Evolutionary conservation across 1,139 yeast species (phyloP).

Genomic region (Yamadazyma dendronema): DNA sequence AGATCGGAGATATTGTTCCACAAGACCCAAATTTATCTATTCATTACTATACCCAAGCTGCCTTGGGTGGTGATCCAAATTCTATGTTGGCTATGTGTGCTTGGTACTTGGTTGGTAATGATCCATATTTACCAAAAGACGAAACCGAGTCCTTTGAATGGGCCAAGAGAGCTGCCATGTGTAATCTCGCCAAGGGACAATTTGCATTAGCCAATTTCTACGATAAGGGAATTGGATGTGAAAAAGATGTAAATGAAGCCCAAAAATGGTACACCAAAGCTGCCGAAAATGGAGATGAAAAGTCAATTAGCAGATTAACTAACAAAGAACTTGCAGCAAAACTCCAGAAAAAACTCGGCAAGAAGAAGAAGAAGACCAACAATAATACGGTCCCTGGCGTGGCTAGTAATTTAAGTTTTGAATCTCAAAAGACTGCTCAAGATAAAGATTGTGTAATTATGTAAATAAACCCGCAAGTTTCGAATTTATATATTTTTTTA

Average conservation of each 20-base stretch:
- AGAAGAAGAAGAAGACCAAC: constrained; percentile 17
- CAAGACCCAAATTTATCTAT: constrained; percentile 83
- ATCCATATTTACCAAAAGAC: constrained; percentile 74
- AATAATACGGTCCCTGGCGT: constrained; percentile 4
- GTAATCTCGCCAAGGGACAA: constrained; percentile 80
- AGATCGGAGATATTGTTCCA: constrained; percentile 75
- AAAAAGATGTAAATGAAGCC: constrained; percentile 54
- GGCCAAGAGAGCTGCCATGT: constrained; percentile 84
- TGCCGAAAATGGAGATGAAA: constrained; percentile 68
- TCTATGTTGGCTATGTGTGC: constrained; percentile 95
- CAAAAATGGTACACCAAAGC: constrained; percentile 76
- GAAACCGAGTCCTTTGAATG: constrained; percentile 89
- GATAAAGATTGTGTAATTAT: constrained; percentile 48
- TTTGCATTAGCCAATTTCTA: constrained; percentile 81
- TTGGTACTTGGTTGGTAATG: constrained; percentile 92
- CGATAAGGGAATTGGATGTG: constrained; percentile 87
- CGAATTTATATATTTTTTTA: too few relatives aligned
- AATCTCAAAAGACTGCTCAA: constrained; percentile 19
- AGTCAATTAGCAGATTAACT: constrained; percentile 47
- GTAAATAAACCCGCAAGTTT: too few relatives aligned
- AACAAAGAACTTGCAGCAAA: constrained; percentile 33
- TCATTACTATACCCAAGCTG: constrained; percentile 91
- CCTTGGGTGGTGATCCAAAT: constrained; percentile 80
- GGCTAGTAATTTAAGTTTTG: constrained; percentile 8
- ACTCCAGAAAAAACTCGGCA: constrained; percentile 28